Conservation (phyloP, 768 basidiomycete species). For the Boletus reticuloceps region DNA sequence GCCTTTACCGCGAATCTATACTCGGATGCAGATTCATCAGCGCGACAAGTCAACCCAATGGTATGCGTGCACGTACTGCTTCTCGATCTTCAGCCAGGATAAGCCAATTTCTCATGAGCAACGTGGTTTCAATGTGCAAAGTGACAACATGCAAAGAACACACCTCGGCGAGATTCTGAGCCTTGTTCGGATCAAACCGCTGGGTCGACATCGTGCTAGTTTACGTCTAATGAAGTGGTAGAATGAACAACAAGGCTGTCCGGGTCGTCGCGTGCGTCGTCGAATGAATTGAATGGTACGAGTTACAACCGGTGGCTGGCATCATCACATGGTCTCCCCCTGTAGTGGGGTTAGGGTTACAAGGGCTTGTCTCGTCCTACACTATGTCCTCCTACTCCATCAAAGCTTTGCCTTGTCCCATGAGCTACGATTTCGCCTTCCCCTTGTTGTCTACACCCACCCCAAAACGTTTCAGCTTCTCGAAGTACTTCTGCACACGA, state of each 20-base stretch:
- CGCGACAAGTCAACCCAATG: not conserved
- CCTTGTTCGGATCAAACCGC: conserved; percentile 82
- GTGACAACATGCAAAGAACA: conserved; percentile 20
- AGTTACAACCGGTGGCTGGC: not conserved
- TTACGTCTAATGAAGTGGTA: conserved; percentile 20
- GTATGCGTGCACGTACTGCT: conserved; percentile 63
- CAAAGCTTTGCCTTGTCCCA: not conserved
- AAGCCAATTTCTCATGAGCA: conserved; percentile 9
- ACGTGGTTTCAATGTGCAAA: conserved; percentile 20
- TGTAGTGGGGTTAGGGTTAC: conserved; percentile 22
- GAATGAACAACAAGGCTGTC: not conserved
- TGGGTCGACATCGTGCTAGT: conserved; percentile 40
- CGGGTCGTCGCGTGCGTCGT: not conserved
- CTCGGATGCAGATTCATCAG: conserved; percentile 11
- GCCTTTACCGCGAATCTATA: conserved; percentile 64
- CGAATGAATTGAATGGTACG: not conserved
- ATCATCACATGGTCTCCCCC: conserved; percentile 9
- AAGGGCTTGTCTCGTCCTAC: too few relatives aligned
- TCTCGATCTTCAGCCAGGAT: conserved; percentile 71
- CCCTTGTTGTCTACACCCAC: conserved; percentile 38
- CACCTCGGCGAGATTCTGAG: conserved; percentile 91
- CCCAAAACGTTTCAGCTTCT: conserved; percentile 77
- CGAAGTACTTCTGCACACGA: conserved; percentile 85
- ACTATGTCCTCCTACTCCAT: not conserved
- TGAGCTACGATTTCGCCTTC: conserved; percentile 20